Base-by-base conservation (phyloP, 805 yeast species). In the Nakazawaea molendinolei region DNA sequence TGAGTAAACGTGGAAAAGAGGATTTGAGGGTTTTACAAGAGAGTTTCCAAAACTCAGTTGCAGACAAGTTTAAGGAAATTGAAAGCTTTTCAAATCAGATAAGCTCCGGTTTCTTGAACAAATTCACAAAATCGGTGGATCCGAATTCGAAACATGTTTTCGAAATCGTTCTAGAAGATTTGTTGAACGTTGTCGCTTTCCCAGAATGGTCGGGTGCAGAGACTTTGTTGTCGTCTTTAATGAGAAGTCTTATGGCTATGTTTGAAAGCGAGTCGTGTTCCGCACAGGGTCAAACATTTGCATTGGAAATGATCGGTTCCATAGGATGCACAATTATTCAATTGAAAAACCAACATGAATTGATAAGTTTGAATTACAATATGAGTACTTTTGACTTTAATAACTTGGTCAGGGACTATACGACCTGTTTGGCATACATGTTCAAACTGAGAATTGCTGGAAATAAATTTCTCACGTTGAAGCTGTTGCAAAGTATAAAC, bases 201-300 rank as follows among this genome's bases (percentile, higher is more conserved):
- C 84, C 86, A 0, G 79, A 75, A 37, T 85, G 80, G 74, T 65
- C 86, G 0, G 74, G 73, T 0, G 65, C 79, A 1, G 83, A 74
- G 41, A 44, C 61, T 0, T 44, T 82, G 12, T 52, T 82, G 5
- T 50, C 49, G 6, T 60, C 75, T 1, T 37, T 79, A 2, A 56
- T 69, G 47, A 65, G 59, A 26, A 57, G 66, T 5, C 48, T 79
- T 16, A 49, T 76, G 33, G 45, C 44, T 15, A 50, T 63, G 1
- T 58, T 68, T 41, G 58, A 51, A 46, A 61, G 65, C 2, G 65
- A 65, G 9, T 57, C 55, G 20, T 58, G 61, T 29, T 32, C 67
- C 0, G 58, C 69, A 1, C 40, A 50, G 9, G 56, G 69, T 5
- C 82, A 76, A 41, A 60, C 76, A 0, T 65, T 65, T 42, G 62